Evolutionary conservation across 2,329 filamentous ascomycete genomes (phyloP), one percentile per base, ranked within the genome.

Genomic region (Ambrosiella beaveri): DNA sequence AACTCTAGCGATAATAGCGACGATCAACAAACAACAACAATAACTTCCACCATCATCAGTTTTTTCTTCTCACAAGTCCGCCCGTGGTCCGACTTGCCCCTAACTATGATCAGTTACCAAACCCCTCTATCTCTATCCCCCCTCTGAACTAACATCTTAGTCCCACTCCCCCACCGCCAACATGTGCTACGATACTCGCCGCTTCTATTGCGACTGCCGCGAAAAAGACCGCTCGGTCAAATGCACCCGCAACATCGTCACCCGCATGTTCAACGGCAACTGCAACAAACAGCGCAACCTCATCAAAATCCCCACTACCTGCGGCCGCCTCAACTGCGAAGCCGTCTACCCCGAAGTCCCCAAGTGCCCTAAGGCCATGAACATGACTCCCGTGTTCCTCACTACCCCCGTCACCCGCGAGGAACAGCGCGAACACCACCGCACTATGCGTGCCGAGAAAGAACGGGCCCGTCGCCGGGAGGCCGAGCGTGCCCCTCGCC

Each of bases 281-380:
- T 58, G 57, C 37, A n/a, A 40, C 40, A 51, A 41, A 38, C 50
- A 54, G 9, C 50, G 50, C 15, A 11, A 15, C 47, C 40, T 51
- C 17, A 54, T 35, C 9, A 35, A 27, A 5, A 47, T 40, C 8
- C 50, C 50, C 36, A 54, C 57, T 40, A 58, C 57, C n/a, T 58
- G 57, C 36, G 57, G 57, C 41, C 51, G 51, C 39, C n/a, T n/a
- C 35, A 51, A 36, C 41, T 58, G 57, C 17, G 57, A 58, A n/a
- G n/a, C 19, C 41, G 9, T 38, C 40, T 58, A 54, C n/a, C 57
- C 51, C 35, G 41, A 49, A 8, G 51, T 38, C n/a, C 57, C 57
- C 19, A 51, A 51, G 35, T 40, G 39, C 7, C 3, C 44, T 5
- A 53, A 38, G 13, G 39, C 47, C 51, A 12, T 37, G 17, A 19